Evolutionary conservation across 176 grass and related monocot genomes (phyloP).

Genomic region (Saccharum spontaneum): DNA sequence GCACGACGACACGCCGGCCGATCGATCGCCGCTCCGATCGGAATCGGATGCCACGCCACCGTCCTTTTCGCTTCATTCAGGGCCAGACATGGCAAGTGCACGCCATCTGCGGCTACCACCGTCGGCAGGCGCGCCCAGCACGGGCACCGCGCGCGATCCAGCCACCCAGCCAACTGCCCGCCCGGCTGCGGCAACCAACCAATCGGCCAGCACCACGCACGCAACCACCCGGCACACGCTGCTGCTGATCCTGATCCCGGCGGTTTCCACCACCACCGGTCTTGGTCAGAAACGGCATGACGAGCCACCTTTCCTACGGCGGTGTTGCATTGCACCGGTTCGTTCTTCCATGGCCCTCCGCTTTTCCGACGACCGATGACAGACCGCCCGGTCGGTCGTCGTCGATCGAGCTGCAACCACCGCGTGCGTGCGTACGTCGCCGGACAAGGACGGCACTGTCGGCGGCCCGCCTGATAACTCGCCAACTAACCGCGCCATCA

Average conservation of each 20-base stretch:
- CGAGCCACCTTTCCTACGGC: background rate
- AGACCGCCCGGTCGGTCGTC: background rate
- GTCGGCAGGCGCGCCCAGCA: background rate
- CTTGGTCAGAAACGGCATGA: background rate
- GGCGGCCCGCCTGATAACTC: too few relatives aligned
- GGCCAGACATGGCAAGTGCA: background rate
- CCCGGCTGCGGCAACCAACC: background rate
- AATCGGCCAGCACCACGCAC: background rate
- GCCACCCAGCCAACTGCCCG: background rate
- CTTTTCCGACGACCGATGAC: too few relatives aligned
- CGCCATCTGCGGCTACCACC: background rate
- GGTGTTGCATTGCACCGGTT: too few relatives aligned
- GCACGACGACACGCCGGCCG: too few relatives aligned
- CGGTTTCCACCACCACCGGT: background rate
- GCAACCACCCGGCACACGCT: background rate
- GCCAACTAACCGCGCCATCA: too few relatives aligned
- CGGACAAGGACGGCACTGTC: too few relatives aligned
- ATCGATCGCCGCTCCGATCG: background rate
- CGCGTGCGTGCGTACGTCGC: background rate
- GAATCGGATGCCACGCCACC: background rate
- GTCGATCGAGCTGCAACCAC: background rate
- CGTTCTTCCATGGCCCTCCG: background rate
- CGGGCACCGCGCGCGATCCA: background rate
- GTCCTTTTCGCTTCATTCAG: background rate
- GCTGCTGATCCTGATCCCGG: background rate